Evolutionary conservation across 2,329 filamentous ascomycete genomes (phyloP).

Genomic region (Ceratocystis colombiana): DNA sequence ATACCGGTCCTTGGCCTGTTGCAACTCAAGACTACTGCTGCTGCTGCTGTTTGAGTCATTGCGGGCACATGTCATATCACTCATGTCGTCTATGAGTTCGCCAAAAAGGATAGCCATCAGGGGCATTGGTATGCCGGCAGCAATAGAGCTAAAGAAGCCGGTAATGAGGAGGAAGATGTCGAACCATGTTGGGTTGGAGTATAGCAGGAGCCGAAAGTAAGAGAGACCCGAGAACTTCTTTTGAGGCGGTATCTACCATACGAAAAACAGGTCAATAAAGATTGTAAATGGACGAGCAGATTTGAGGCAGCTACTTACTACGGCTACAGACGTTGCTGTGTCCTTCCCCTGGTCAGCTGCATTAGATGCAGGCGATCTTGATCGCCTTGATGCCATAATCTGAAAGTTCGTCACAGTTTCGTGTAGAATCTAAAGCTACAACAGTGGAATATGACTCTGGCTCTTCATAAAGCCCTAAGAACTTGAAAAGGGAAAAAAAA

Average conservation of each 20-base stretch:
- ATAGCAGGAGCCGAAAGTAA: conserved; percentile 38
- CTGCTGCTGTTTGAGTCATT: conserved; percentile 25
- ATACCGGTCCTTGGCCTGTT: conserved; percentile 29
- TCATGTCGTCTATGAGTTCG: conserved; percentile 52
- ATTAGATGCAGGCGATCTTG: conserved; percentile 1
- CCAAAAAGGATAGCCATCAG: conserved; percentile 56
- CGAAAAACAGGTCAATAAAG: background rate
- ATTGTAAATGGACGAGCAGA: no score
- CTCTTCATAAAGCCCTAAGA: background rate
- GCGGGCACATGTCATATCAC: conserved; percentile 43
- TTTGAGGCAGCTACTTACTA: background rate
- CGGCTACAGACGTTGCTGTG: background rate
- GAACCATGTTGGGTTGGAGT: conserved; percentile 37
- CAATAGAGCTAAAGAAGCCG: conserved; percentile 41
- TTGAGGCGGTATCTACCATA: conserved; percentile 2
- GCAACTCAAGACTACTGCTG: background rate
- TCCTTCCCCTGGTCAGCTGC: background rate
- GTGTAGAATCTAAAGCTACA: conserved; percentile 18
- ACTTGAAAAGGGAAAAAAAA: background rate
- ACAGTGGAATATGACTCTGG: background rate
- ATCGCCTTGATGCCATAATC: conserved; percentile 1
- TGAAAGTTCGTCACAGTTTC: background rate
- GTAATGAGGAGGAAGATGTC: conserved; percentile 37
- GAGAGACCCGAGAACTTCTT: conserved; percentile 32
- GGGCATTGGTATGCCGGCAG: conserved; percentile 53